A percentile compares a stretch with the other conserved stretches of the same genome.
Evolutionary conservation across 208 protist genomes (phyloP).

Genomic region (Trypanosomatidae sp.): DNA sequence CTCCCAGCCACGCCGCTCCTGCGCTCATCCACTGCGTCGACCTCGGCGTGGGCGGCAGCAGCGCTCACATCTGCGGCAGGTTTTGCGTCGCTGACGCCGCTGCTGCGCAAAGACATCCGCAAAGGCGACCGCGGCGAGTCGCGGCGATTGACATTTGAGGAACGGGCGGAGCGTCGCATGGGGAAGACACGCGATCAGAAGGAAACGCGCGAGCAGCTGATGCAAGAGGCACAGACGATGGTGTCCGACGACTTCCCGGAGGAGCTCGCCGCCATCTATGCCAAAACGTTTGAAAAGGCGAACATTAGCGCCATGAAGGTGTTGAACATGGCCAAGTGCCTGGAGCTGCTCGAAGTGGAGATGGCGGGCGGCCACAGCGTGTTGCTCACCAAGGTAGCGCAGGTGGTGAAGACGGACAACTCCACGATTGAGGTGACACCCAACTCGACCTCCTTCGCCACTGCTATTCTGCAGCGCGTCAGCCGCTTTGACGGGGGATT

Average conservation of each 20-base stretch:
- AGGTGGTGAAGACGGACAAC: constrained; percentile 69
- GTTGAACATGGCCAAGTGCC: constrained; percentile 87
- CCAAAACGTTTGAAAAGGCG: constrained; percentile 61
- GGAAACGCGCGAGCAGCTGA: constrained; percentile 56
- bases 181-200: constrained; percentile 70
- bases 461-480: constrained; percentile 62
- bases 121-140: constrained; percentile 68
- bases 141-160: constrained; percentile 82
- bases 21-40: too few relatives aligned
- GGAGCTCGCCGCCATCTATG: constrained; percentile 66
- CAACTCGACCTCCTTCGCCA: constrained; percentile 51
- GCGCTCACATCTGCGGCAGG: too few relatives aligned
- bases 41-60: too few relatives aligned
- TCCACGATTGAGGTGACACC: constrained; percentile 71
- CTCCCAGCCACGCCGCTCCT: too few relatives aligned
- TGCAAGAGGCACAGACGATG: constrained; percentile 67
- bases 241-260: constrained; percentile 76
- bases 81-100: constrained; percentile 13
- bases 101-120: constrained; percentile 60
- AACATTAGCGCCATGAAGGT: constrained; percentile 85
- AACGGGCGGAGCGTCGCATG: constrained; percentile 74
- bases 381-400: constrained; percentile 67
- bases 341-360: constrained; percentile 78
- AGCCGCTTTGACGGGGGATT: constrained; percentile 73
- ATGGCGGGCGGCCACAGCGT: constrained; percentile 63